Evolutionary conservation across 176 grass and related monocot species (phyloP), one percentile per base, ranked within the genome.

Genomic region (Musa beccarii): DNA sequence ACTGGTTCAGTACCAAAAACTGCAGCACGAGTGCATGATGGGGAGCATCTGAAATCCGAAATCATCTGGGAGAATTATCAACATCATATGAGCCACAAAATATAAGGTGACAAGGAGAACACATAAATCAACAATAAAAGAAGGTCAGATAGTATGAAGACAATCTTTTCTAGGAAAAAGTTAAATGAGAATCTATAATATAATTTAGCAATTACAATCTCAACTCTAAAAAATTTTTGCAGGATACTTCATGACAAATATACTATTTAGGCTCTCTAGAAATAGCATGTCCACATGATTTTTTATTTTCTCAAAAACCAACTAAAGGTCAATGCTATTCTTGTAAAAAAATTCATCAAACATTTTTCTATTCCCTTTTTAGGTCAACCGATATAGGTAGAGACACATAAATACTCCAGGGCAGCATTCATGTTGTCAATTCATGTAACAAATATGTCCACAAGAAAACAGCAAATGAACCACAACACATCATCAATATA

Each of bases 1-100:
- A 90, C 73, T 76, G 84, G 84, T 59, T 97, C 90, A 11, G 83
- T 89, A 74, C 94, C 90, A 54, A 91, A 82, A 76, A 91, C 54
- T 25, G 88, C 79, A 72, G 88, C 86, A 1, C 86, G 86, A 49
- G 88, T 89, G 73, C 90, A 98, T 28, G 88, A 89, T 19, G 94
- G 84, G 64, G 90, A 98, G 78, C 94, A 98, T 82, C 76, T 87
- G 66, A 98, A 86, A 73, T 98, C 86, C 61, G 90, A 85, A n/a
- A 93, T 69, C 61, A 87, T 76, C 94, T 98, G 86, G 21, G 81
- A 64, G 77, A 57, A 65, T 83, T 62, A 76, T 11, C 50, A 34
- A 52, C 9, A 66, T 59, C 2, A 20, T 22, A 17, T 75, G 25
- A 75, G 59, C 17, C 54, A 51, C 23, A 49, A 34, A 79, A 81